Evolutionary conservation across 306 rosid genomes (phyloP).

Genomic region (Vicia sativa): DNA sequence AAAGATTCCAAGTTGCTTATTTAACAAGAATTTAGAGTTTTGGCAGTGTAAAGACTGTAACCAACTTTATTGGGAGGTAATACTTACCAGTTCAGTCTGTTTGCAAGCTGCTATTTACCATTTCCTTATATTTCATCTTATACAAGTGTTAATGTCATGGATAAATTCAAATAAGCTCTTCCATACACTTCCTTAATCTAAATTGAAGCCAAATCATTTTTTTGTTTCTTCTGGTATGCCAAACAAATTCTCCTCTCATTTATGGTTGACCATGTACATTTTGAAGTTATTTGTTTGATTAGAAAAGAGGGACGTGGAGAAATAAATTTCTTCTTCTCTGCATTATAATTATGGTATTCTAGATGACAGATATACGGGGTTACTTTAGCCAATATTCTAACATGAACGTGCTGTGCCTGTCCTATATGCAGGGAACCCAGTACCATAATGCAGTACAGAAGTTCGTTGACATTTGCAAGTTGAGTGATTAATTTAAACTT

Average conservation of each 20-base stretch:
- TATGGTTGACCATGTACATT: not conserved
- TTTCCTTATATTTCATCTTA: slow-evolving; percentile 17
- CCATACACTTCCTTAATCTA: not conserved
- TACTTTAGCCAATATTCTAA: slow-evolving; percentile 21
- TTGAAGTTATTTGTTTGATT: not conserved
- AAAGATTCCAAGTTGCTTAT: slow-evolving; percentile 80
- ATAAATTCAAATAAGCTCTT: not conserved
- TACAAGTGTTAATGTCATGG: not conserved
- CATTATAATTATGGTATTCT: slow-evolving; percentile 4
- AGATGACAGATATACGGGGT: not conserved
- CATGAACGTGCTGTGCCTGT: slow-evolving; percentile 22
- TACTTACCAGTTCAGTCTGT: slow-evolving; percentile 11
- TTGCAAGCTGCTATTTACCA: slow-evolving; percentile 24
- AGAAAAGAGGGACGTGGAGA: not conserved
- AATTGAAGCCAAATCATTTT: not conserved
- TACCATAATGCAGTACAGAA: slow-evolving; percentile 79
- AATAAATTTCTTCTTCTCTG: slow-evolving; percentile 1
- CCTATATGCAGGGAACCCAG: slow-evolving; percentile 68
- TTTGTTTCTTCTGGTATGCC: not conserved
- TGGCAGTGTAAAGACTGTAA: slow-evolving; percentile 94
- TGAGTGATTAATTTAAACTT: slow-evolving; percentile 54
- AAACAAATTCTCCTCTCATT: not conserved
- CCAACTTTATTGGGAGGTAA: slow-evolving; percentile 98
- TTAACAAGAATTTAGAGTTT: slow-evolving; percentile 82
- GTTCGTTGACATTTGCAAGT: slow-evolving; percentile 77